Base-by-base conservation (phyloP, 768 basidiomycete genomes). In the Mycena metata region DNA sequence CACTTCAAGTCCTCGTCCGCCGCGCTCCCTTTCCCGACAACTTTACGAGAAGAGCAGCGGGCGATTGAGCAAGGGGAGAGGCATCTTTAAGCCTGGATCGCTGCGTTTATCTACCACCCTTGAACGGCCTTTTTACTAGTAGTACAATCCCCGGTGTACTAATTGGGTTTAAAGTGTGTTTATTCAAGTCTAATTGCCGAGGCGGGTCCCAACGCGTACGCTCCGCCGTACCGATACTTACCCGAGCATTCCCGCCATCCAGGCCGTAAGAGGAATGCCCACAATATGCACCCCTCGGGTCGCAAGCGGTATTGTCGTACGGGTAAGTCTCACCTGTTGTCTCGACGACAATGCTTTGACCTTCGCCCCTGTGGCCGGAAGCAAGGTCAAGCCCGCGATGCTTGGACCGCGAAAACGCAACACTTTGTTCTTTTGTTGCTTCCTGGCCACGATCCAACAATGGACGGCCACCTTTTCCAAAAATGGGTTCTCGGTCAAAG, bases 1-100 rank as follows among this genome's bases (percentile, higher is more conserved):
- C 94, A 96, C 73, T 98, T 98, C 76, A 93, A 96, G 0, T 96
- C 98, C 77, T 93, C 92, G 30, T 89, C 91, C 2, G 73, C 90
- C 17, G 92, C 92, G 58, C 94, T 96, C 8, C 96, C 96, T 1
- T 93, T 89, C 54, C 93, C 90, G 3, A 90, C 91, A 0, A 86
- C 86, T 2, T 82, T 95, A 57, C 90, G 90, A 78, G 93, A 95
- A 67, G 94, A 96, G 82, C 93, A 93, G 79, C 83, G 85, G 64
- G 86, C 88, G n/a, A 90, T 92, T 45, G 92, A 94, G 79, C 90
- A 91, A 60, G 83, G 86, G 56, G 95, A 96, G 79, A 80, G 82
- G 3, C n/a, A n/a, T n/a, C n/a, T n/a, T n/a, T n/a, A n/a, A n/a
- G n/a, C n/a, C n/a, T n/a, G n/a, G n/a, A n/a, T n/a, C n/a, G n/a